Percentiles rank a stretch among this genome's conserved stretches.
phyloP scores from a whole-genome alignment of 2,329 filamentous ascomycete genomes.

The Calonectria montana region DNA sequence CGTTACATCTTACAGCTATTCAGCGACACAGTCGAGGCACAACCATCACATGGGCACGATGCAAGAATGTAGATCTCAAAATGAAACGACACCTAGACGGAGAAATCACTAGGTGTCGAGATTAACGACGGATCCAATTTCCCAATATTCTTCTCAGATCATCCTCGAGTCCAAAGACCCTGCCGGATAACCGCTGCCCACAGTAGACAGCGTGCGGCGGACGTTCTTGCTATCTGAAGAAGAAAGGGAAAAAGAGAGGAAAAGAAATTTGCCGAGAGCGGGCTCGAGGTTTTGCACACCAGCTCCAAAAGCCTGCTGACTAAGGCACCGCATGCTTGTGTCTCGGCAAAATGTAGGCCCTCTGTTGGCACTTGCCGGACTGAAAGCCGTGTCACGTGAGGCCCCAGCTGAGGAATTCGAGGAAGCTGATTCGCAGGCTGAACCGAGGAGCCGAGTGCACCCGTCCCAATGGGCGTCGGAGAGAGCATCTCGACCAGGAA shows the following conservation, averaged over 20 bases:
- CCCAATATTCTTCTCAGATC: conserved; percentile 57
- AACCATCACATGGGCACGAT: neutral
- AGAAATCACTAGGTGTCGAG: conserved; percentile 59
- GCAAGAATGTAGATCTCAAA: conserved; percentile 66
- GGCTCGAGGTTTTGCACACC: conserved; percentile 14
- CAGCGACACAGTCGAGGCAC: neutral
- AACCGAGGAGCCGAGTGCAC: conserved; percentile 57
- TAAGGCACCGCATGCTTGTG: neutral
- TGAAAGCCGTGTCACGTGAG: conserved; percentile 41
- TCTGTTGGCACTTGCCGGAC: neutral
- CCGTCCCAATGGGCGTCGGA: conserved; percentile 36
- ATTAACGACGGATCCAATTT: conserved; percentile 66
- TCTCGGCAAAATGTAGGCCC: conserved; percentile 26
- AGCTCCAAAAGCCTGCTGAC: conserved; percentile 26
- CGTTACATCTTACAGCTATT: no score
- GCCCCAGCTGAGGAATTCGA: conserved; percentile 51
- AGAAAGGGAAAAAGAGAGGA: conserved; percentile 50
- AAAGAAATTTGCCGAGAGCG: neutral
- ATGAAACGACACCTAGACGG: conserved; percentile 68
- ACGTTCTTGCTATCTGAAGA: conserved; percentile 65
- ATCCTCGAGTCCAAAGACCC: conserved; percentile 50
- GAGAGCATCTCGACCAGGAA: conserved; percentile 13
- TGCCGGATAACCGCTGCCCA: conserved; percentile 47
- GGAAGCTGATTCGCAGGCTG: conserved; percentile 52
- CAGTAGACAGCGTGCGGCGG: conserved; percentile 49